Conservation (phyloP, 208 protist genomes). For the Porcisia deanei region DNA sequence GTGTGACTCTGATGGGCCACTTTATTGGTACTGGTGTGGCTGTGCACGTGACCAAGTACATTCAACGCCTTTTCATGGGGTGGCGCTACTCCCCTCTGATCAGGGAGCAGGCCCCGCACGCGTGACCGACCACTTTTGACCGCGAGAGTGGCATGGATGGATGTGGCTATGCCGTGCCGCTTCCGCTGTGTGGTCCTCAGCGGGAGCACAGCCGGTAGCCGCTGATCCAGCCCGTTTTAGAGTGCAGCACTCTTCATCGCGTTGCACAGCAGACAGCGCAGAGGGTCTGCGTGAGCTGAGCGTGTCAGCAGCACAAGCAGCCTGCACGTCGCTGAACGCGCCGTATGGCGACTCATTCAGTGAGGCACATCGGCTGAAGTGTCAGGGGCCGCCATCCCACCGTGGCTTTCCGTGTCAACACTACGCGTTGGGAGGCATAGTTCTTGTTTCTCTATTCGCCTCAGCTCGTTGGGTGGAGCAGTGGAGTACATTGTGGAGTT, state of each 20-base stretch:
- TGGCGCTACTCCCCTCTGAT: slow-evolving; percentile 19
- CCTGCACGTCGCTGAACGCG: slow-evolving; percentile 6
- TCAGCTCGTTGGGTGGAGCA: slow-evolving; percentile 41
- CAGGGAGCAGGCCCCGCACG: slow-evolving; percentile 12
- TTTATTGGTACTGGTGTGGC: slow-evolving; percentile 48
- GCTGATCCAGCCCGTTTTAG: not conserved
- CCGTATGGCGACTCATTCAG: slow-evolving; percentile 10
- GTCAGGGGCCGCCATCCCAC: not conserved
- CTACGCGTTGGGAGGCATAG: slow-evolving; percentile 44
- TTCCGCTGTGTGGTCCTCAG: not conserved
- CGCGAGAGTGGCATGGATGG: not conserved
- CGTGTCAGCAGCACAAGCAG: not conserved
- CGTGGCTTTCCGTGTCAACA: slow-evolving; percentile 24
- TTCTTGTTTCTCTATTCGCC: slow-evolving; percentile 44
- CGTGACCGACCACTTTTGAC: slow-evolving; percentile 9
- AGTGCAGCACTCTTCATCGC: not conserved
- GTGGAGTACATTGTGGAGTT: slow-evolving; percentile 14
- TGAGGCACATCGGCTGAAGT: not conserved
- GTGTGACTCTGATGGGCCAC: slow-evolving; percentile 50
- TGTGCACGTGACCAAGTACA: slow-evolving; percentile 39
- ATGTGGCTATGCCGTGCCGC: not conserved
- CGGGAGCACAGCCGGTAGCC: not conserved
- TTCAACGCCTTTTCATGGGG: slow-evolving; percentile 30
- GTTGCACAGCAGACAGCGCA: no score
- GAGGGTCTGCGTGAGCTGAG: not conserved